Conservation (phyloP, 495 filamentous ascomycete genomes). For the Chaetomium fimeti region DNA sequence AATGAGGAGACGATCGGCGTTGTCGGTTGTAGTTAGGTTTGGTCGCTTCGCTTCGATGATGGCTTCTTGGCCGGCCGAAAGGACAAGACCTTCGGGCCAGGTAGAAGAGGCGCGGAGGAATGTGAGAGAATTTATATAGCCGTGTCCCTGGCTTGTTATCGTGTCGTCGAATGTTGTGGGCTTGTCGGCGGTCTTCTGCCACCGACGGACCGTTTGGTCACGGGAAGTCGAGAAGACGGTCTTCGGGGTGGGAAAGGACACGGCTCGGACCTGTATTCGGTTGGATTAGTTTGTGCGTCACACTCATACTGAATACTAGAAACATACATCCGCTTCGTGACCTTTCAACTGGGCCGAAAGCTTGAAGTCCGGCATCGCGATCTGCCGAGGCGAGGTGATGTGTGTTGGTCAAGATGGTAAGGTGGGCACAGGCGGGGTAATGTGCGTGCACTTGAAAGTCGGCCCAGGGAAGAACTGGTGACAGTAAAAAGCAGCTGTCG, state of each 20-base stretch:
- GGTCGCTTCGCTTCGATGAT: conserved; percentile 88
- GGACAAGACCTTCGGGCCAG: conserved; percentile 75
- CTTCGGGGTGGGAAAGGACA: conserved; percentile 73
- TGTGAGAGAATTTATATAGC: conserved; percentile 81
- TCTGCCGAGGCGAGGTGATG: not conserved
- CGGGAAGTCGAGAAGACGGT: conserved; percentile 80
- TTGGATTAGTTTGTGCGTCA: conserved; percentile 22
- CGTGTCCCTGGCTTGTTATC: conserved; percentile 69
- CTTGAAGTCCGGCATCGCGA: conserved; percentile 62
- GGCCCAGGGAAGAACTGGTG: not conserved
- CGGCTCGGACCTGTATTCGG: conserved; percentile 72
- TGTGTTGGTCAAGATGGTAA: not conserved
- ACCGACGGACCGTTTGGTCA: conserved; percentile 85
- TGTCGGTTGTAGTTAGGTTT: conserved; percentile 57
- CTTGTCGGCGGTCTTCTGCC: conserved; percentile 60
- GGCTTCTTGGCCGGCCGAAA: conserved; percentile 84
- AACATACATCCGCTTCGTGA: conserved; percentile 79
- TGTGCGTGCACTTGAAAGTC: not conserved
- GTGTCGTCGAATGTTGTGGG: conserved; percentile 73
- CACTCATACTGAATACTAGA: conserved; percentile 11
- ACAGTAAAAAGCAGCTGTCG: not conserved
- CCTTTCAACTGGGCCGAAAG: conserved; percentile 76
- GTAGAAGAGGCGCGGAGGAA: conserved; percentile 68
- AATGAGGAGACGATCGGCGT: conserved; percentile 80
- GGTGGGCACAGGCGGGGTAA: conserved; percentile 22